These are phyloP conservation scores for Yamadazyma taylorii DNA, from an alignment of 1,139 yeast genomes.

Conservation along the genomic window DNA sequence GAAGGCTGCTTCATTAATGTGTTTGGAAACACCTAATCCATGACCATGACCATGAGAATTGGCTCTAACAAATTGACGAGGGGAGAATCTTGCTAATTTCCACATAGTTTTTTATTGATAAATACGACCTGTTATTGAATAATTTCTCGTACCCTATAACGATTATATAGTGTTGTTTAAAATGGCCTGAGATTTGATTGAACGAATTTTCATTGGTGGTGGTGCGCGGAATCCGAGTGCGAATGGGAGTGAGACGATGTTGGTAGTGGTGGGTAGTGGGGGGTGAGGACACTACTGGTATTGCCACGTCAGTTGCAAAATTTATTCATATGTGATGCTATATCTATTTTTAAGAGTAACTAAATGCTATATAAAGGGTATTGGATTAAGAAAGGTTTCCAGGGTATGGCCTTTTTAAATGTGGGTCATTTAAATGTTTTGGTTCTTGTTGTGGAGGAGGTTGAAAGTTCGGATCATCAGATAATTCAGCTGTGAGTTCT, in stretches of 20 bases:
- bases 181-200: constrained; percentile 14
- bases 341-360: neutral
- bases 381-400: too few species aligned
- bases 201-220: constrained; percentile 13
- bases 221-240: too few species aligned
- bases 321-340: too few species aligned
- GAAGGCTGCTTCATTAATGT: constrained; percentile 42
- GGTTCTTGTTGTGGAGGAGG: neutral
- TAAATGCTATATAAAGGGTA: too few species aligned
- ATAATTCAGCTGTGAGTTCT: too few species aligned
- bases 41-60: constrained; percentile 42
- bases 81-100: constrained; percentile 28
- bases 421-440: neutral
- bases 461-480: neutral
- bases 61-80: constrained; percentile 45
- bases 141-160: too few species aligned
- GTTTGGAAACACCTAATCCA: constrained; percentile 39
- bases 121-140: neutral
- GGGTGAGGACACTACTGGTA: neutral
- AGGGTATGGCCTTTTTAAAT: constrained; percentile 1
- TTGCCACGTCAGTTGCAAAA: neutral
- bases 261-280: constrained; percentile 1
- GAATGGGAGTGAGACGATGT: neutral
- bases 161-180: constrained; percentile 2
- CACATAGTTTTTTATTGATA: constrained; percentile 27